Evolutionary conservation across 169 alveolate genomes (phyloP).

Genomic region (Babesia caballi): DNA sequence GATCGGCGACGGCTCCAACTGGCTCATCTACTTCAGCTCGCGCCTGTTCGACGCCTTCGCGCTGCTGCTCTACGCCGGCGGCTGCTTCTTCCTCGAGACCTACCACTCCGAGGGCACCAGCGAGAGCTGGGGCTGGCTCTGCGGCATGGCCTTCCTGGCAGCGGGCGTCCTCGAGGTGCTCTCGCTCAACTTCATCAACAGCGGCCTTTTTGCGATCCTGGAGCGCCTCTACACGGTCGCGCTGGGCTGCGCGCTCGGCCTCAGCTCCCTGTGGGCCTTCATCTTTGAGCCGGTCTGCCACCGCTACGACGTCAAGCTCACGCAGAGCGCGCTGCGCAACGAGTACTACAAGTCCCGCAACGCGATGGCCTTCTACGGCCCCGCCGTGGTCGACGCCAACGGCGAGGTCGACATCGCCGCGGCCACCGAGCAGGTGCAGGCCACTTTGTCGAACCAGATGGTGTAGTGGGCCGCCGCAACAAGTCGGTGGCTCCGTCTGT

Average conservation of each 20-base stretch:
- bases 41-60: constrained; percentile 81
- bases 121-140: constrained; percentile 89
- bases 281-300: constrained; percentile 86
- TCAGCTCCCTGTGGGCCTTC: constrained; percentile 83
- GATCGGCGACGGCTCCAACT: constrained; percentile 82
- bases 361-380: constrained; percentile 92
- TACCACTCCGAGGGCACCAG: constrained; percentile 91
- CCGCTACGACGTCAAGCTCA: constrained; percentile 83
- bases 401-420: constrained; percentile 84
- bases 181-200: constrained; percentile 73
- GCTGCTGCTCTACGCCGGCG: constrained; percentile 81
- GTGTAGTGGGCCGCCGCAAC: constrained; percentile 10
- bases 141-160: constrained; percentile 77
- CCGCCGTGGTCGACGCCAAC: constrained; percentile 88
- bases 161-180: constrained; percentile 79
- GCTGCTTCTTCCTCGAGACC: constrained; percentile 85
- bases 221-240: constrained; percentile 81
- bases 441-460: neutral
- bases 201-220: constrained; percentile 66
- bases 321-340: constrained; percentile 89
- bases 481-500: too few relatives aligned
- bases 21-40: constrained; percentile 81
- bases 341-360: constrained; percentile 88
- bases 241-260: constrained; percentile 74
- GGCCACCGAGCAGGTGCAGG: constrained; percentile 69